These are phyloP conservation scores for Pythium apleroticum DNA, from an alignment of 352 stramenopile species.

Conservation along the genomic window DNA sequence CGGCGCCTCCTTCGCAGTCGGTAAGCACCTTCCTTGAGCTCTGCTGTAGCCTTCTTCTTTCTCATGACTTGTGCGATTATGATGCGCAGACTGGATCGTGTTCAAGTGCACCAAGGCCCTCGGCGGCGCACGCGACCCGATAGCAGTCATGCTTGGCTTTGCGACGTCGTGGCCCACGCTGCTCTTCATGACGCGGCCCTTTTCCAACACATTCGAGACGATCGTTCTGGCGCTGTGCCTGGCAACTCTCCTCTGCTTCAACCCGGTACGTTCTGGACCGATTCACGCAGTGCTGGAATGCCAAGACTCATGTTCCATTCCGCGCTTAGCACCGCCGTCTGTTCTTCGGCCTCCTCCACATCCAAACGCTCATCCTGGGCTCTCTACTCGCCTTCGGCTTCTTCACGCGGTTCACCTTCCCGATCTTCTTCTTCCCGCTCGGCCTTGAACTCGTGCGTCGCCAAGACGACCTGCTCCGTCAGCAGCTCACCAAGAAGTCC, in stretches of 20 bases:
- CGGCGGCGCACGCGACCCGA: slow-evolving; percentile 16
- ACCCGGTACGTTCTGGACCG: slow-evolving; percentile 46
- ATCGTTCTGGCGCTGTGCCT: slow-evolving; percentile 62
- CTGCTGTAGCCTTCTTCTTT: background rate
- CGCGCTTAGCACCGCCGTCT: slow-evolving; percentile 52
- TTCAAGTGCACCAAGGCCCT: slow-evolving; percentile 41
- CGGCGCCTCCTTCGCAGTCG: slow-evolving; percentile 52
- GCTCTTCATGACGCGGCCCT: slow-evolving; percentile 68
- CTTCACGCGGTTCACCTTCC: slow-evolving; percentile 85
- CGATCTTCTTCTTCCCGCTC: slow-evolving; percentile 77
- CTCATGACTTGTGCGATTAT: background rate
- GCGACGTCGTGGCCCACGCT: slow-evolving; percentile 71
- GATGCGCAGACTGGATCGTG: slow-evolving; percentile 38
- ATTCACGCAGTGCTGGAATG: too few species aligned
- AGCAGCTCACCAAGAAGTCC: slow-evolving; percentile 34
- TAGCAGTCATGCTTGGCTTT: slow-evolving; percentile 44
- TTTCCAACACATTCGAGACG: slow-evolving; percentile 81
- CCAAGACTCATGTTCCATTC: background rate
- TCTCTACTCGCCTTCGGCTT: slow-evolving; percentile 64
- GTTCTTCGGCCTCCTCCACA: slow-evolving; percentile 33
- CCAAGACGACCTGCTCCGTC: slow-evolving; percentile 41
- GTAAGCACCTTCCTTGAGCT: slow-evolving; percentile 12
- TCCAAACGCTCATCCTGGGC: slow-evolving; percentile 60
- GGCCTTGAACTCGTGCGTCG: slow-evolving; percentile 60
- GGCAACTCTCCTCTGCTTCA: slow-evolving; percentile 43